Evolutionary conservation across 73 alveolate genomes (phyloP).

Genomic region (Symbiodinium pilosum): DNA sequence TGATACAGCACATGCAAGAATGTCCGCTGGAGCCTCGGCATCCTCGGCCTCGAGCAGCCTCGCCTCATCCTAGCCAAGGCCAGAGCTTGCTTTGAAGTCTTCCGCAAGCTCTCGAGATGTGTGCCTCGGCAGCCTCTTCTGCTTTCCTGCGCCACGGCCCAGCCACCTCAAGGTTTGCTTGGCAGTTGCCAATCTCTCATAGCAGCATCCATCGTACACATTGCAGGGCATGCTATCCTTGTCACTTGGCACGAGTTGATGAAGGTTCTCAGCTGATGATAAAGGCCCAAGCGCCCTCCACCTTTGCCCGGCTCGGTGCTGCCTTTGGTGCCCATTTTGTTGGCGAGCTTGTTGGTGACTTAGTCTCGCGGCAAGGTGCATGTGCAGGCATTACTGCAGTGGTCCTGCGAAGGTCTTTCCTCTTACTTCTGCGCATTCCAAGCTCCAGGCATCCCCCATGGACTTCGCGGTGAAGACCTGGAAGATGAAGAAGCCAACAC

Average conservation of each 20-base stretch:
- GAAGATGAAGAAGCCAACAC: not conserved
- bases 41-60: not conserved
- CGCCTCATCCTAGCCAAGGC: not conserved
- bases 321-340: constrained; percentile 82
- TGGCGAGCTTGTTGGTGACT: constrained; percentile 16
- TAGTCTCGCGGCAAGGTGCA: not conserved
- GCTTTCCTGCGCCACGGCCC: constrained; percentile 18
- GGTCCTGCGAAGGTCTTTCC: too few relatives aligned
- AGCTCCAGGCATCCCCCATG: not conserved
- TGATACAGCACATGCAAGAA: too few relatives aligned
- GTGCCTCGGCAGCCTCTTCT: not conserved
- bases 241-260: too few relatives aligned
- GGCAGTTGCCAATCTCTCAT: too few relatives aligned
- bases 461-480: not conserved
- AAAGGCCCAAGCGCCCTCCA: constrained; percentile 20
- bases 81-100: too few relatives aligned
- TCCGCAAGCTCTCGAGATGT: too few relatives aligned
- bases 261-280: too few relatives aligned
- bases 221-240: too few relatives aligned
- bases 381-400: too few relatives aligned
- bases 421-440: too few relatives aligned
- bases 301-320: constrained; percentile 44
- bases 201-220: too few relatives aligned
- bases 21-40: not conserved
- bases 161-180: not conserved